These are phyloP conservation scores for Amanita rubescens DNA, from an alignment of 768 basidiomycete genomes.

Conservation along the genomic window DNA sequence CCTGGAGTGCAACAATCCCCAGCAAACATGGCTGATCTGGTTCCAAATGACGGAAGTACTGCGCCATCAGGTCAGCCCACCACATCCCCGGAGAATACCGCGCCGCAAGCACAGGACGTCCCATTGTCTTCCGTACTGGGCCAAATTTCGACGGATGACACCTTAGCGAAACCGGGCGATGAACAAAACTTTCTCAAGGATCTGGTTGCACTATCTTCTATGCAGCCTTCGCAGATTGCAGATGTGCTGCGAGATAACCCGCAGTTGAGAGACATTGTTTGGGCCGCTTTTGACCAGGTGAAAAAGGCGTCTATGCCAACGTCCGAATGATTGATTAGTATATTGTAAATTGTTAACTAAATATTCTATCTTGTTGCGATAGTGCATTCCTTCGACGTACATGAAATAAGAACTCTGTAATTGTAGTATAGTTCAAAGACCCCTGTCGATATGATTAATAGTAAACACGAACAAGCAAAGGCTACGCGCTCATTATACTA, in stretches of 20 bases:
- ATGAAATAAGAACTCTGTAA: background rate
- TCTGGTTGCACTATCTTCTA: slow-evolving; percentile 18
- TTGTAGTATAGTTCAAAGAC: background rate
- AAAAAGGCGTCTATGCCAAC: slow-evolving; percentile 11
- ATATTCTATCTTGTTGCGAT: background rate
- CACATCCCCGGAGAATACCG: background rate
- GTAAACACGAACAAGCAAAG: background rate
- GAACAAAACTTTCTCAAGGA: slow-evolving; percentile 7
- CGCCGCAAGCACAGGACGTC: background rate
- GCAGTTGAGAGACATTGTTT: slow-evolving; percentile 28
- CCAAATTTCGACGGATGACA: background rate
- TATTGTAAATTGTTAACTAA: background rate
- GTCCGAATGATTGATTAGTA: background rate
- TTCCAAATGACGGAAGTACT: background rate
- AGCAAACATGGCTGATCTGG: background rate
- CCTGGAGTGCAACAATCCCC: background rate
- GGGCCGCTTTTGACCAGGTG: slow-evolving; percentile 24
- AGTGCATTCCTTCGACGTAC: background rate
- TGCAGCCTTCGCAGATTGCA: slow-evolving; percentile 30
- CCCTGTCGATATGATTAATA: background rate
- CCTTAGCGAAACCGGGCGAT: background rate
- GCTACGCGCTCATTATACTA: slow-evolving; percentile 8
- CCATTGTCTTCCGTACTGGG: background rate
- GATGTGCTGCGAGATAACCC: slow-evolving; percentile 32
- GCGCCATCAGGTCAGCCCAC: background rate